A percentile compares a stretch with the other conserved stretches of the same genome.
Evolutionary conservation across 345 rosid species (phyloP).

Genomic region (Salix suchowensis): DNA sequence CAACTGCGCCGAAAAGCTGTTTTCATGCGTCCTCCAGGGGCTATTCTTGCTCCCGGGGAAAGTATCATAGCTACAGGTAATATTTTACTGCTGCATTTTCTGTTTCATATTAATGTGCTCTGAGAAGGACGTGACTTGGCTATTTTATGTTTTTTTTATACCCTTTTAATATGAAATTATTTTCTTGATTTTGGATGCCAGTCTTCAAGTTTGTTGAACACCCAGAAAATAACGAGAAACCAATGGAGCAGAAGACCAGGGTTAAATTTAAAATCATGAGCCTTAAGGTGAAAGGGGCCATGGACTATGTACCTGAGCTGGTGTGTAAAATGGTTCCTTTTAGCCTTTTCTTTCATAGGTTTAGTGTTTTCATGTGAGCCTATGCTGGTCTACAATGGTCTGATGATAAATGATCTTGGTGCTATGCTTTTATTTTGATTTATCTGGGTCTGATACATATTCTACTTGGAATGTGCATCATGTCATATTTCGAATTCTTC

Average conservation of each 20-base stretch:
- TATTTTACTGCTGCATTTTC: not conserved
- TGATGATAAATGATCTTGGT: not conserved
- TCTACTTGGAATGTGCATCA: not conserved
- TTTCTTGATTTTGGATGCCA: constrained; percentile 26
- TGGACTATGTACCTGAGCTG: constrained; percentile 96
- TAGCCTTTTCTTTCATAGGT: not conserved
- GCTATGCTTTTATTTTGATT: not conserved
- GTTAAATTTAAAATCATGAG: constrained; percentile 96
- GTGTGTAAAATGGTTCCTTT: constrained; percentile 37
- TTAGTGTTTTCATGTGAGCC: not conserved
- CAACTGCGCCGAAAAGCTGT: constrained; percentile 97
- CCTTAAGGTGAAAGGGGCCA: constrained; percentile 75
- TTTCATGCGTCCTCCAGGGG: constrained; percentile 99
- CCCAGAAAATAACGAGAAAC: constrained; percentile 93
- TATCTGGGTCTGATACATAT: not conserved
- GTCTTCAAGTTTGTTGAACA: constrained; percentile 95
- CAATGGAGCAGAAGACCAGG: constrained; percentile 76
- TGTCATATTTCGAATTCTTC: not conserved
- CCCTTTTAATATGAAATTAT: constrained; percentile 8
- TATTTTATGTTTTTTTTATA: not conserved
- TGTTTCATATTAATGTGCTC: constrained; percentile 3
- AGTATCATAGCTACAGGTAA: constrained; percentile 84
- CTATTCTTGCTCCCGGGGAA: constrained; percentile 91
- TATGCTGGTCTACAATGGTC: not conserved
- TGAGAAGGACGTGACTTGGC: not conserved